Evolutionary conservation across 2,329 filamentous ascomycete species (phyloP).

Genomic region (Diaporthe citrichinensis): DNA sequence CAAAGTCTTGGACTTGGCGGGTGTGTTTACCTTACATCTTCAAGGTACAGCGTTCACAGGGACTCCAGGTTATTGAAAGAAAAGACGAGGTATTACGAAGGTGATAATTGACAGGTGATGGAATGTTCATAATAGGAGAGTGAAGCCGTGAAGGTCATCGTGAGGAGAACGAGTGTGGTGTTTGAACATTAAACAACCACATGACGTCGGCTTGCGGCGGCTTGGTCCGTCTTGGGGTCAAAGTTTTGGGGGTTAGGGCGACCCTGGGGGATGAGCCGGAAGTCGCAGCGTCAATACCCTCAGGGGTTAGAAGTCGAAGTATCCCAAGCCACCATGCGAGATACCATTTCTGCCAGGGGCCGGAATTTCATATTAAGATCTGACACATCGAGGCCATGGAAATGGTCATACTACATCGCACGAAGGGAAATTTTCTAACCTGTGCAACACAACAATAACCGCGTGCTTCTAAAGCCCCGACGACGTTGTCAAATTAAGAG

Average conservation of each 20-base stretch:
- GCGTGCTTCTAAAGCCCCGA: background rate
- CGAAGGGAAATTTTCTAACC: background rate
- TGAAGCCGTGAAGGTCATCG: background rate
- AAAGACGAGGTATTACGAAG: background rate
- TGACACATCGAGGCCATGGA: background rate
- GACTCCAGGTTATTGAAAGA: background rate
- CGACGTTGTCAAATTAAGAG: background rate
- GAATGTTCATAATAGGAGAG: background rate
- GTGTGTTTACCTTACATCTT: slow-evolving; percentile 34
- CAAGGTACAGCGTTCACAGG: background rate
- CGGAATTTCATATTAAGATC: slow-evolving; percentile 17
- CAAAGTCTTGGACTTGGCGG: slow-evolving; percentile 38
- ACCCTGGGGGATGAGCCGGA: background rate
- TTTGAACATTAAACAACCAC: slow-evolving; percentile 22
- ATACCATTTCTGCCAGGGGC: background rate
- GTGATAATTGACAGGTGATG: background rate
- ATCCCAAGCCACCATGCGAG: background rate
- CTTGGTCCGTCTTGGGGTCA: slow-evolving; percentile 5
- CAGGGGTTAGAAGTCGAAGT: too few relatives aligned
- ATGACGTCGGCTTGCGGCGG: slow-evolving; percentile 38
- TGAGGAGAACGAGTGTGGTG: slow-evolving; percentile 14
- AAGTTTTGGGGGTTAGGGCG: background rate
- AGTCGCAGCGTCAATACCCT: background rate
- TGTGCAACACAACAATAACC: background rate
- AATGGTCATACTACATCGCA: background rate